phyloP scores from a whole-genome alignment of 1,284 basidiomycete genomes.

The Cutaneotrichosporon mucoides region DNA sequence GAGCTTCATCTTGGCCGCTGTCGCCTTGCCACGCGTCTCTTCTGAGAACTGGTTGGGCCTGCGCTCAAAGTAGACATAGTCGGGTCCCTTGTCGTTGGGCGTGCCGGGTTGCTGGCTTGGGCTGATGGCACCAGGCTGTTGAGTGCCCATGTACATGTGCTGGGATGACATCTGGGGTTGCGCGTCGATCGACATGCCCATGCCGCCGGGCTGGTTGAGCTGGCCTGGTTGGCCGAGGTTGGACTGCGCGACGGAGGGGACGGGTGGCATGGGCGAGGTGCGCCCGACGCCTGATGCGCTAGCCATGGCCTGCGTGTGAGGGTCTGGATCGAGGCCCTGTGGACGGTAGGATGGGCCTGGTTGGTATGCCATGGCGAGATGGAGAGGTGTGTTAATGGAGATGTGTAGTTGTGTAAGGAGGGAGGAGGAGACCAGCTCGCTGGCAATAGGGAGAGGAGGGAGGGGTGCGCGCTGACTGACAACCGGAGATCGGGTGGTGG shows the following conservation, averaged over 20 bases:
- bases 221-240: conserved; percentile 39
- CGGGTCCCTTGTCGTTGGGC: conserved; percentile 51
- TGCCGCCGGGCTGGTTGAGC: conserved; percentile 9
- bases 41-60: conserved; percentile 78
- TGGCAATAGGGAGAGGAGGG: not conserved
- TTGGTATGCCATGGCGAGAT: conserved; percentile 25
- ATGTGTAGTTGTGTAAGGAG: not conserved
- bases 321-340: conserved; percentile 5
- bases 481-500: not conserved
- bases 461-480: not conserved
- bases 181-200: not conserved
- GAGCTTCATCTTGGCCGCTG: conserved; percentile 92
- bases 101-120: not conserved
- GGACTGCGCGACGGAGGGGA: conserved; percentile 29
- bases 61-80: conserved; percentile 95
- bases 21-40: conserved; percentile 84
- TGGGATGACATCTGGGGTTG: too few relatives aligned
- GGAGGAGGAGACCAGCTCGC: not conserved
- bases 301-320: conserved; percentile 18
- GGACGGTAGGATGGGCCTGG: conserved; percentile 26
- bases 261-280: conserved; percentile 36
- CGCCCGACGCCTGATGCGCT: conserved; percentile 18
- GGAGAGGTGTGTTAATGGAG: not conserved
- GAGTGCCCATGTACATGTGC: not conserved
- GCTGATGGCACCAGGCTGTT: not conserved